Evolutionary conservation across 2,329 filamentous ascomycete species (phyloP).

Genomic region (Microthyrium microscopicum): DNA sequence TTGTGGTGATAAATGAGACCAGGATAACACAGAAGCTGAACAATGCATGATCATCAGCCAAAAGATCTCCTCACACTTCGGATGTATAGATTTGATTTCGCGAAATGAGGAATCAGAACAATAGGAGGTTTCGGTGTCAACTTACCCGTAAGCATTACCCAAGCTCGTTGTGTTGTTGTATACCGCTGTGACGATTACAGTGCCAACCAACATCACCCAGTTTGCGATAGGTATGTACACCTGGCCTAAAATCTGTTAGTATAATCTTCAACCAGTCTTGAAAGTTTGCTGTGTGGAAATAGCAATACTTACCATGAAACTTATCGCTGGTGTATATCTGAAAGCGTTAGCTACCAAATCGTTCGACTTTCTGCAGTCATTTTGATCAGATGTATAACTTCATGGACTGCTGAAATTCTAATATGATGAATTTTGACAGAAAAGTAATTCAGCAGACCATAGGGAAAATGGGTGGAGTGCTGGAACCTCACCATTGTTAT

Average conservation of each 20-base stretch:
- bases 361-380: too few species aligned
- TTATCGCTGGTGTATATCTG: constrained; percentile 47
- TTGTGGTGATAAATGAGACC: constrained; percentile 63
- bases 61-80: neutral
- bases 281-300: too few species aligned
- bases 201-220: constrained; percentile 61
- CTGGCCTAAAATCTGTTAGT: too few species aligned
- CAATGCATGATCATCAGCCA: neutral
- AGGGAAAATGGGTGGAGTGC: too few species aligned
- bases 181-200: constrained; percentile 55
- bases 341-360: neutral
- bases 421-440: too few species aligned
- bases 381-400: too few species aligned
- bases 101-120: neutral
- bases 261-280: too few species aligned
- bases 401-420: too few species aligned
- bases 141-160: constrained; percentile 28
- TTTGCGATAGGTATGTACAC: constrained; percentile 62
- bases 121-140: neutral
- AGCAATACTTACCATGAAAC: too few species aligned
- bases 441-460: too few species aligned
- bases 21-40: constrained; percentile 60
- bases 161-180: constrained; percentile 40
- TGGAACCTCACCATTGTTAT: constrained; percentile 52
- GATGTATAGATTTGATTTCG: neutral